phyloP scores from a whole-genome alignment of 306 rosid species.

The Comarum palustre region DNA sequence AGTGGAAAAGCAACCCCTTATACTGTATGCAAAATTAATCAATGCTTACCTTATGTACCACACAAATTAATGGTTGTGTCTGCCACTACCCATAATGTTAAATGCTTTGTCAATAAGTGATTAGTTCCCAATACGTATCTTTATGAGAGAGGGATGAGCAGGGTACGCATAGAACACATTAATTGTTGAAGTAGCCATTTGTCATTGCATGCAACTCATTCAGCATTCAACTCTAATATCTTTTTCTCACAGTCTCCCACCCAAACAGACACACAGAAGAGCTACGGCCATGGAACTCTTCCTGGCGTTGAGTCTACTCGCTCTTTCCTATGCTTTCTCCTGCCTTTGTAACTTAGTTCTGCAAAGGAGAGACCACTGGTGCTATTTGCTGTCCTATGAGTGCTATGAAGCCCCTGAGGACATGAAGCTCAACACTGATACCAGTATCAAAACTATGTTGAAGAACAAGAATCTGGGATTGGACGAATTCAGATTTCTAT shows the following conservation, averaged over 20 bases:
- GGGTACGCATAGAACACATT: too few relatives aligned
- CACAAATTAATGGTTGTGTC: too few relatives aligned
- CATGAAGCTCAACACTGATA: constrained; percentile 41
- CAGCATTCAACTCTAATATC: neutral
- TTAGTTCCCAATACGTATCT: too few relatives aligned
- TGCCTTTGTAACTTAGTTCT: constrained; percentile 34
- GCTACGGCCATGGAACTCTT: constrained; percentile 37
- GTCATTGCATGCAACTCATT: neutral
- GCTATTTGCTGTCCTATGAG: constrained; percentile 73
- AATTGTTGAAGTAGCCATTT: too few relatives aligned
- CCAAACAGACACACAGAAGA: too few relatives aligned
- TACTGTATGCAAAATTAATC: too few relatives aligned
- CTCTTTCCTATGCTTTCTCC: constrained; percentile 36
- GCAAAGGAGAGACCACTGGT: constrained; percentile 41
- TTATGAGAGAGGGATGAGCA: too few relatives aligned
- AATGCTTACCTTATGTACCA: too few relatives aligned
- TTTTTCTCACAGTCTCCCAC: neutral
- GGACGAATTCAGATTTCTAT: constrained; percentile 52
- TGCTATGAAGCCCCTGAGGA: constrained; percentile 61
- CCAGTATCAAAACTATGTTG: constrained; percentile 35
- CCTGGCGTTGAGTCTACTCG: constrained; percentile 15
- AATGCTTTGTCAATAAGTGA: too few relatives aligned
- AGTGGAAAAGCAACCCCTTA: too few relatives aligned
- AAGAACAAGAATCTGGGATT: constrained; percentile 60
- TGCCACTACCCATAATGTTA: too few relatives aligned